Base-by-base conservation (phyloP, 2,329 filamentous ascomycete genomes). In the Fusarium sp. region DNA sequence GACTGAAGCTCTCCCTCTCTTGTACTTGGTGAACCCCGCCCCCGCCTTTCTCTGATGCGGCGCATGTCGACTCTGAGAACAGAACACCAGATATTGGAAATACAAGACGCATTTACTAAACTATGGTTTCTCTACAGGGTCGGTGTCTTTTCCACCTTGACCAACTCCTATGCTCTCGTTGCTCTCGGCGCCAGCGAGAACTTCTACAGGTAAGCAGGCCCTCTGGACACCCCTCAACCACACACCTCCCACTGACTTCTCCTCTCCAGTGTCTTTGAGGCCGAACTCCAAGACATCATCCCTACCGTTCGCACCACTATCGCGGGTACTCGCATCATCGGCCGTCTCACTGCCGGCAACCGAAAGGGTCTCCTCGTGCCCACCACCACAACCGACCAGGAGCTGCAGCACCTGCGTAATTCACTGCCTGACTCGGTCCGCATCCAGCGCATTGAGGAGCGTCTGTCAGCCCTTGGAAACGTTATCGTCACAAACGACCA, bases 401-500 rank as follows among this genome's bases (percentile, higher is more conserved):
- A 99, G 83, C 86, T 99, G 65, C 93, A 97, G 80, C 95, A 99
- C 79, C 85, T 99, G 72, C 91, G 95, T 72, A 98, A 99, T 79
- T 93, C 91, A 56, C 88, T 99, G 68, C 95, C 95, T 35, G 94
- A 98, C 76, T 81, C 82, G 57, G 91, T 99, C 66, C 93, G 93
- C 80, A 96, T 99, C 73, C 93, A 97, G 81, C 89, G 95, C 69
- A 97, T 99, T 81, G 95, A 99, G 83, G 95, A 99, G 84, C 88
- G 95, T 38, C 85, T 99, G 64, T 97, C 93, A 15, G 95, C 95
- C 5, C 87, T 99, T 25, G 95, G 95, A 61, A 99, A 99, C 76
- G 95, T 98, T 63, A 97, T 99, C 73, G 96, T 93, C 73, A 88
- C 88, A 73, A 98, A 98, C 79, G 95, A 99, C 79, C 93, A 97